Evolutionary conservation across 345 rosid species (phyloP).

Genomic region (Eucalyptus erythrocorys): DNA sequence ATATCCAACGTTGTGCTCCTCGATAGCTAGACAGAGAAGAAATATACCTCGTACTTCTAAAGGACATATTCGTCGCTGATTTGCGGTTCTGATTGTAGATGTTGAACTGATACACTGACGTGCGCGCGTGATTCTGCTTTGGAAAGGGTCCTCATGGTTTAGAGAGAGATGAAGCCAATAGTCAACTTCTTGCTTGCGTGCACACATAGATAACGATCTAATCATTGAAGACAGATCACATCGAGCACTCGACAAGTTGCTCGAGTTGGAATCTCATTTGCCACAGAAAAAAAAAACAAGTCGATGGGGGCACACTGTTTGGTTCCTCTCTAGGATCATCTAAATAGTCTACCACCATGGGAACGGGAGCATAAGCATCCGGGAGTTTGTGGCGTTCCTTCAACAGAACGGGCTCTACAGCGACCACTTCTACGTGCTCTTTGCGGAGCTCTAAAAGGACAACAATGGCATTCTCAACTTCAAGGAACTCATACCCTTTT

Average conservation of each 20-base stretch:
- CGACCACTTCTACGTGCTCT: fast-evolving
- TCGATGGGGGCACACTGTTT: neutral
- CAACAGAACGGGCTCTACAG: neutral
- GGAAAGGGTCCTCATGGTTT: neutral
- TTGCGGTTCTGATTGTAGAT: neutral
- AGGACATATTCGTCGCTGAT: neutral
- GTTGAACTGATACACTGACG: neutral
- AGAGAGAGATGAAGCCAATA: neutral
- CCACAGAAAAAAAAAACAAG: neutral
- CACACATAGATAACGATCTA: neutral
- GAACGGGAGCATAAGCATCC: neutral
- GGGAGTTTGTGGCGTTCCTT: neutral
- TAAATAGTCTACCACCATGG: neutral
- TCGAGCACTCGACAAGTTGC: neutral
- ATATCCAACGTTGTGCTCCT: neutral
- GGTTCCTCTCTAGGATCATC: neutral
- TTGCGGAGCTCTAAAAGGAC: neutral
- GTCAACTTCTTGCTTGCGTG: neutral
- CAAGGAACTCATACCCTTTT: neutral
- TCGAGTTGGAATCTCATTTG: neutral
- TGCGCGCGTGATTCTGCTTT: neutral
- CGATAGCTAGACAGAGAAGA: neutral
- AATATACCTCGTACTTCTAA: neutral
- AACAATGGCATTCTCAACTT: neutral
- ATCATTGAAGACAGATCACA: neutral